Percentiles rank a stretch among this genome's conserved stretches.
Conservation (phyloP, 768 basidiomycete species). For the Termitomyces bulborhizus region DNA sequence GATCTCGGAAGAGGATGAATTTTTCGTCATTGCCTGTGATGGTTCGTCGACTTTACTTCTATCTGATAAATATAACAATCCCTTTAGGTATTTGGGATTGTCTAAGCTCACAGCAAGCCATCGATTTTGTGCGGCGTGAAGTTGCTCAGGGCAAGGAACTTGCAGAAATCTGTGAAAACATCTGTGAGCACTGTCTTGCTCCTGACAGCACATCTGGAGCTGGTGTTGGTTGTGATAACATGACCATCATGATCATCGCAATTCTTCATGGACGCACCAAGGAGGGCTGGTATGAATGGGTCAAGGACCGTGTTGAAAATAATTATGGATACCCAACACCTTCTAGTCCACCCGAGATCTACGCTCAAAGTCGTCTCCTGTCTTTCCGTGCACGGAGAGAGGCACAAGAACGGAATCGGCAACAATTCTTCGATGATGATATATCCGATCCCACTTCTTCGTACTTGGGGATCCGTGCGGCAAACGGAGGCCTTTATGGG, state of each 20-base stretch:
- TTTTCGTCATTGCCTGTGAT: constrained; percentile 94
- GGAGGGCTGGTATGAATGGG: constrained; percentile 90
- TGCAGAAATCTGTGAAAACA: constrained; percentile 77
- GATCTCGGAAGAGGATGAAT: constrained; percentile 87
- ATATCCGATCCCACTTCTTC: constrained; percentile 24
- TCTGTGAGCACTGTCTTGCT: constrained; percentile 91
- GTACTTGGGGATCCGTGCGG: constrained; percentile 45
- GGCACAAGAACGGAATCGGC: constrained; percentile 33
- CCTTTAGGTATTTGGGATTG: constrained; percentile 97
- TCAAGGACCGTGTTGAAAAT: constrained; percentile 73
- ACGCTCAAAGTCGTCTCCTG: constrained; percentile 55
- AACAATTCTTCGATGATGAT: constrained; percentile 27
- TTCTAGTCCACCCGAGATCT: constrained; percentile 66
- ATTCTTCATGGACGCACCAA: constrained; percentile 82
- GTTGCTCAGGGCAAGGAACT: constrained; percentile 77
- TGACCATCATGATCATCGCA: constrained; percentile 92
- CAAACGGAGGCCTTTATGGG: constrained; percentile 53
- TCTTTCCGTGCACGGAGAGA: constrained; percentile 60
- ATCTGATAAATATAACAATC: constrained; percentile 7
- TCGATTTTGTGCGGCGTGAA: constrained; percentile 81
- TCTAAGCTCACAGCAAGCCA: constrained; percentile 84
- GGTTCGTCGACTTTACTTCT: constrained; percentile 42
- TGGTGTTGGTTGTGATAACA: constrained; percentile 98
- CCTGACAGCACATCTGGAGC: constrained; percentile 87
- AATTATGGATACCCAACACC: constrained; percentile 79